phyloP scores from a whole-genome alignment of 192 early-diverging fungal species.

The Rhizoclosmatium globosum region DNA sequence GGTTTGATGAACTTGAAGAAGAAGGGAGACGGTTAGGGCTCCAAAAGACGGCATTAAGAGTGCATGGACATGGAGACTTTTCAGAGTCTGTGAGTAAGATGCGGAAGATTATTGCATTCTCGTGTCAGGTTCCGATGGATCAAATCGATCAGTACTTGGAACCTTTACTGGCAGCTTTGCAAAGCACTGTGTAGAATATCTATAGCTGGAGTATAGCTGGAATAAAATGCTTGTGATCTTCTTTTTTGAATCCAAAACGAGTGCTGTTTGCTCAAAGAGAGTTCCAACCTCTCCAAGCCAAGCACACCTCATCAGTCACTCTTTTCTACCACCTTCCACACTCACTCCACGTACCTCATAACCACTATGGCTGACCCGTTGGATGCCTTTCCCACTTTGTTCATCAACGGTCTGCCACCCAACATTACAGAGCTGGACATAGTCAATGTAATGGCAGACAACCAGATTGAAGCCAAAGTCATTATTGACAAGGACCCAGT shows the following conservation, averaged over 20 bases:
- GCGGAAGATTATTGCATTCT: conserved; percentile 33
- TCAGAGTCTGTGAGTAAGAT: conserved; percentile 7
- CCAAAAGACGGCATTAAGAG: conserved; percentile 25
- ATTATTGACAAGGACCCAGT: conserved; percentile 51
- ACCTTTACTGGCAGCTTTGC: conserved; percentile 22
- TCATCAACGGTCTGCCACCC: conserved; percentile 55
- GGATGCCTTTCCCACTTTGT: conserved; percentile 55
- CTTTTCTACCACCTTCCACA: background rate
- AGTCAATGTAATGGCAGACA: conserved; percentile 55
- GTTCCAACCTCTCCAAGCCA: too few relatives aligned
- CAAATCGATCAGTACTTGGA: conserved; percentile 30
- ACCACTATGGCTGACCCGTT: conserved; percentile 39
- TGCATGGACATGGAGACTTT: conserved; percentile 9
- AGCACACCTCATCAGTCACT: too few relatives aligned
- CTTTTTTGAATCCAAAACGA: background rate
- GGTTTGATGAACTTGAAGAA: background rate
- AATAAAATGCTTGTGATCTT: background rate
- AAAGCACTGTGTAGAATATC: background rate
- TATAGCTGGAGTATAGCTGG: background rate
- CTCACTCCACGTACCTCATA: background rate
- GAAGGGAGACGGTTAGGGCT: background rate
- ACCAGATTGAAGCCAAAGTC: conserved; percentile 58
- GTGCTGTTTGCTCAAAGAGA: too few relatives aligned
- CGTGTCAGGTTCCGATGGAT: conserved; percentile 30
- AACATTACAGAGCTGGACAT: conserved; percentile 58